phyloP scores from a whole-genome alignment of 345 rosid species.

The Toxicodendron radicans region DNA sequence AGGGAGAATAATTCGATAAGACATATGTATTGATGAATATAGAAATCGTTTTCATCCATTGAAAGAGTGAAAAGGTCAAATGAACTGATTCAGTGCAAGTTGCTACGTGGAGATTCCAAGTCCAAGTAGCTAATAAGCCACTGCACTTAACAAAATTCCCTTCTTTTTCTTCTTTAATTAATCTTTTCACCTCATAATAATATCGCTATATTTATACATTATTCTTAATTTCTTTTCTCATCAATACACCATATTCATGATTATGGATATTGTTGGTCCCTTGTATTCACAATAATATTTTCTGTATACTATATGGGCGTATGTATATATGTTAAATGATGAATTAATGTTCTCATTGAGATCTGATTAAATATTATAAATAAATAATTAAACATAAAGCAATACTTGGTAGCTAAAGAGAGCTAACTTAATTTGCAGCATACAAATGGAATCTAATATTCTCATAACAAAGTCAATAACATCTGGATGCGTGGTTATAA shows the following conservation, averaged over 20 bases:
- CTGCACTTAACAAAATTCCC: no score
- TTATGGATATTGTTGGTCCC: constrained; percentile 20
- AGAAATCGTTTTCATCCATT: constrained; percentile 1
- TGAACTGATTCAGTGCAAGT: constrained; percentile 26
- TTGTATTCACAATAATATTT: constrained; percentile 18
- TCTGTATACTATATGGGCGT: neutral
- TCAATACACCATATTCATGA: neutral
- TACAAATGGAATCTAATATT: neutral
- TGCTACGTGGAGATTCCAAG: constrained; percentile 5
- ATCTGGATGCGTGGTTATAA: constrained; percentile 25
- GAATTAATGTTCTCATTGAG: no score
- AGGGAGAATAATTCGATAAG: constrained; percentile 1
- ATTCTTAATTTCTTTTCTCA: no score
- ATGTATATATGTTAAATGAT: no score
- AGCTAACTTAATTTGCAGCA: no score
- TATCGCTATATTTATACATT: no score
- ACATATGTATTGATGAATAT: neutral
- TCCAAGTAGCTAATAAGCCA: neutral
- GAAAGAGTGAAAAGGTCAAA: constrained; percentile 9
- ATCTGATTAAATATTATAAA: no score
- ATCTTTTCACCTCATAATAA: no score
- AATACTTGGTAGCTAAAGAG: no score
- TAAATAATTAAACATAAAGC: no score
- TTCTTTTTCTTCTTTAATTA: no score
- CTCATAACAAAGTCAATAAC: neutral